Conservation (phyloP, 2,329 filamentous ascomycete genomes). For the Pyricularia sp. region DNA sequence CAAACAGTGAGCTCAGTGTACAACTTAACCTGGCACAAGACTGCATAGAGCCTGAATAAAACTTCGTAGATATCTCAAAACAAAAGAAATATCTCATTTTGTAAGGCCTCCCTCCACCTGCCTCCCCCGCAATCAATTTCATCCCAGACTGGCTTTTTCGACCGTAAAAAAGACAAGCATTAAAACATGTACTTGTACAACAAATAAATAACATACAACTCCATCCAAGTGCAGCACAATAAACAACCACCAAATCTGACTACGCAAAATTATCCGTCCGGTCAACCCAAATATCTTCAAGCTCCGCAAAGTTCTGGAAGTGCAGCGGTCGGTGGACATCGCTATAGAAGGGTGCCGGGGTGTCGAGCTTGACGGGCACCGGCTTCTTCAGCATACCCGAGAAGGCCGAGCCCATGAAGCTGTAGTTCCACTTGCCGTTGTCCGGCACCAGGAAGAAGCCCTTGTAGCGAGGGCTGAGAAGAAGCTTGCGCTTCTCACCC, state of each 20-base stretch:
- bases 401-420: slow-evolving; percentile 91
- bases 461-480: slow-evolving; percentile 86
- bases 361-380: slow-evolving; percentile 88
- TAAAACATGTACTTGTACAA: slow-evolving; percentile 1
- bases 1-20: not conserved
- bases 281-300: slow-evolving; percentile 96
- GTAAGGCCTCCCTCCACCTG: not conserved
- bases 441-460: slow-evolving; percentile 96
- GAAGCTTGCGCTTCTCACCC: slow-evolving; percentile 89
- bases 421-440: slow-evolving; percentile 90
- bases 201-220: not conserved
- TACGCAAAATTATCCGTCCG: slow-evolving; percentile 87
- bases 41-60: not conserved
- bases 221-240: not conserved
- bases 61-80: not conserved
- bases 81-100: not conserved
- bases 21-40: not conserved
- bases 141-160: not conserved
- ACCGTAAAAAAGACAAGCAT: not conserved
- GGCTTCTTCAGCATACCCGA: slow-evolving; percentile 82
- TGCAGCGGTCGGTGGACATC: slow-evolving; percentile 87
- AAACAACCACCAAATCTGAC: slow-evolving; percentile 12
- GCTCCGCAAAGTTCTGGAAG: slow-evolving; percentile 94
- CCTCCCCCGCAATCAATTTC: not conserved
- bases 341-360: slow-evolving; percentile 82